These are phyloP conservation scores for Anaeramoeba flamelloides DNA, from an alignment of 78 protist genomes.

Conservation along the genomic window DNA sequence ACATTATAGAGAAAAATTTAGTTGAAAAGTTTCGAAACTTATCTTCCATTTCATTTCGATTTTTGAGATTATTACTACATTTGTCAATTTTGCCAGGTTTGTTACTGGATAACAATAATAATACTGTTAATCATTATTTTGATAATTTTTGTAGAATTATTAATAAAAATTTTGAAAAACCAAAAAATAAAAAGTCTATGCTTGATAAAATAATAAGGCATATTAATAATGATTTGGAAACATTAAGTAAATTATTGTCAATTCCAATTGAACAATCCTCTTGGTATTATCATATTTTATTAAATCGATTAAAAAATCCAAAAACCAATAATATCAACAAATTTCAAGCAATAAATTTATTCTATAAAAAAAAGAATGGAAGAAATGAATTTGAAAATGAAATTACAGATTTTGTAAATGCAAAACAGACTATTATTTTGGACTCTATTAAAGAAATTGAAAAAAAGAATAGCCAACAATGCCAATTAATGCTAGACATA, in stretches of 20 bases:
- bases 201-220: not conserved
- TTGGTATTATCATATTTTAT: not conserved
- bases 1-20: not conserved
- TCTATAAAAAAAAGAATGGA: not conserved
- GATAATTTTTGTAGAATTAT: not conserved
- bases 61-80: not conserved
- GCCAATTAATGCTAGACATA: too few species aligned
- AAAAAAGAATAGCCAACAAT: too few species aligned
- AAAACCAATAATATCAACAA: not conserved
- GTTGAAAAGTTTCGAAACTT: not conserved
- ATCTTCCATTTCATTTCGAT: not conserved
- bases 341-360: not conserved
- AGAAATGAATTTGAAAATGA: not conserved
- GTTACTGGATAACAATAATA: not conserved
- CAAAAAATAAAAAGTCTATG: not conserved
- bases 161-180: not conserved
- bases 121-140: not conserved
- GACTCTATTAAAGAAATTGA: too few species aligned
- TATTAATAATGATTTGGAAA: not conserved
- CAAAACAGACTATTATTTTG: too few species aligned
- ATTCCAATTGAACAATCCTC: not conserved
- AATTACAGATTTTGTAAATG: too few species aligned
- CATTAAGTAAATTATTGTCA: not conserved
- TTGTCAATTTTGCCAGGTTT: not conserved
- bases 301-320: not conserved